These are phyloP conservation scores for Tarenaya hassleriana DNA, from an alignment of 345 rosid genomes.

Conservation along the genomic window DNA sequence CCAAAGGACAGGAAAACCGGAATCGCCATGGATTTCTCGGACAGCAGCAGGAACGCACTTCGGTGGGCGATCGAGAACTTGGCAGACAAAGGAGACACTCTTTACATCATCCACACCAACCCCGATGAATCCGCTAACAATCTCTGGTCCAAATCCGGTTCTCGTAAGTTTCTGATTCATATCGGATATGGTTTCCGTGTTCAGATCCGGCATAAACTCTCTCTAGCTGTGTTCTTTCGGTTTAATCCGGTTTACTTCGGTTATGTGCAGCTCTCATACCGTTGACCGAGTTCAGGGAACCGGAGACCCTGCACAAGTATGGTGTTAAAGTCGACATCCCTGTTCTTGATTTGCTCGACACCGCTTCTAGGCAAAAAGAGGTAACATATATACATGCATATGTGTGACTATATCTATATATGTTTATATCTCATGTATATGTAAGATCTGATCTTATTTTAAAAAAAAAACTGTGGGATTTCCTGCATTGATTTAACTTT, in stretches of 20 bases:
- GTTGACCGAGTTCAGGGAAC: conserved; percentile 77
- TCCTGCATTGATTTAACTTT: too few relatives aligned
- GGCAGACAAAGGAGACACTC: conserved; percentile 62
- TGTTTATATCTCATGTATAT: too few relatives aligned
- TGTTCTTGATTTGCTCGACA: conserved; percentile 83
- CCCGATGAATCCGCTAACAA: conserved; percentile 42
- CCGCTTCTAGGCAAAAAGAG: conserved; percentile 82
- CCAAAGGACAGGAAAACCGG: conserved; percentile 59
- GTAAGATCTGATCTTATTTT: too few relatives aligned
- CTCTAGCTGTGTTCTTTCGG: neutral
- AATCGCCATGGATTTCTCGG: conserved; percentile 89
- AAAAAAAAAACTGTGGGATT: too few relatives aligned
- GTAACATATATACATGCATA: conserved; percentile 15
- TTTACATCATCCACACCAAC: conserved; percentile 62
- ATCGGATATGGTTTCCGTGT: neutral
- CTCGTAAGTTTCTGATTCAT: conserved; percentile 45
- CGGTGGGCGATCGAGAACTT: conserved; percentile 80
- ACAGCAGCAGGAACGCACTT: conserved; percentile 86
- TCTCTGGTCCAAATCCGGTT: conserved; percentile 60
- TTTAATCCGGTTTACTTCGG: conserved; percentile 4
- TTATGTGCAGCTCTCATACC: conserved; percentile 70
- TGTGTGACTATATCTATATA: too few relatives aligned
- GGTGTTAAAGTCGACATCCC: conserved; percentile 49
- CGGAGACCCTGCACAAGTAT: conserved; percentile 55
- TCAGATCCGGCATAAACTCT: too few relatives aligned